A percentile compares a stretch with the other conserved stretches of the same genome.
phyloP scores from a whole-genome alignment of 805 yeast genomes.

The Jamesozyma spencerorum region DNA sequence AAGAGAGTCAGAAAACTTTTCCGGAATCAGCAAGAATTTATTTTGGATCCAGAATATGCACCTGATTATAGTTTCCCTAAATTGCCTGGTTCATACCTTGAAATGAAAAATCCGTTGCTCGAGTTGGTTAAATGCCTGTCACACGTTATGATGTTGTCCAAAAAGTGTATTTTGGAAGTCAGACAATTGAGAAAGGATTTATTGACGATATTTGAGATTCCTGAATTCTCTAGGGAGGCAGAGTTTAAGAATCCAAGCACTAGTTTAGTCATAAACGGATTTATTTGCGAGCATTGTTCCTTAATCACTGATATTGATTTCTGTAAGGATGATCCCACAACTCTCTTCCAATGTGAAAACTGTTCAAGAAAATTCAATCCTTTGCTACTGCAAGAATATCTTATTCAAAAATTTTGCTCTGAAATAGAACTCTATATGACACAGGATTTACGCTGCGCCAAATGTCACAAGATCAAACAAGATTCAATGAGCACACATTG shows the following conservation, averaged over 20 bases:
- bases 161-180: constrained; percentile 58
- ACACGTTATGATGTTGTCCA: constrained; percentile 62
- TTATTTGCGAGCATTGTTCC: constrained; percentile 75
- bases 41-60: constrained; percentile 52
- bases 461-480: constrained; percentile 60
- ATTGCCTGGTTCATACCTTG: constrained; percentile 63
- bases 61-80: constrained; percentile 64
- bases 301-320: constrained; percentile 68
- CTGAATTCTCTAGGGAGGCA: constrained; percentile 75
- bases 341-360: constrained; percentile 49
- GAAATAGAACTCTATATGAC: constrained; percentile 50
- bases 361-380: constrained; percentile 61
- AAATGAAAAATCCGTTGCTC: constrained; percentile 58
- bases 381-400: constrained; percentile 66
- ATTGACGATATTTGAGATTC: constrained; percentile 61
- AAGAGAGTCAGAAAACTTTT: constrained; percentile 58
- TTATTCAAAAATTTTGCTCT: constrained; percentile 55
- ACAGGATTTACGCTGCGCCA: constrained; percentile 76
- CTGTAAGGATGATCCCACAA: constrained; percentile 53
- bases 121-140: constrained; percentile 70
- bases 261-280: constrained; percentile 52
- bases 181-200: constrained; percentile 67
- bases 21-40: constrained; percentile 63
- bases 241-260: constrained; percentile 67
- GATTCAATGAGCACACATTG: constrained; percentile 69